phyloP scores from a whole-genome alignment of 106 monocot genomes.

The Dioscorea dumetorum region DNA sequence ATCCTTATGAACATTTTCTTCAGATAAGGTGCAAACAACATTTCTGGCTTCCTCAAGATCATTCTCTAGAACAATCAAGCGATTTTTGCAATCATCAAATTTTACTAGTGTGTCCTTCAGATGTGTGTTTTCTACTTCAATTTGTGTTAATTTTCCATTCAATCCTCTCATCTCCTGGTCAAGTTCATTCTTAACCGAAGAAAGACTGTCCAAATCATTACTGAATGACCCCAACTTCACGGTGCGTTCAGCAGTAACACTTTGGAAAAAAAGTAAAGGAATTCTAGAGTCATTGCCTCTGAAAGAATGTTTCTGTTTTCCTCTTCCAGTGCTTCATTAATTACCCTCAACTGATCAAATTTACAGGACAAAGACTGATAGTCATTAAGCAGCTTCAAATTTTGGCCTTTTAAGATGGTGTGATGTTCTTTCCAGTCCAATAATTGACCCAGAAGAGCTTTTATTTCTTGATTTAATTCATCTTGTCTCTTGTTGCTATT shows the following conservation, averaged over 20 bases:
- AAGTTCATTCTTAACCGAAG: slow-evolving; percentile 23
- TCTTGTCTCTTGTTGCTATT: slow-evolving; percentile 26
- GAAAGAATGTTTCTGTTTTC: slow-evolving; percentile 24
- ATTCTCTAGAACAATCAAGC: slow-evolving; percentile 23
- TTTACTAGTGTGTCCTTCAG: slow-evolving; percentile 23
- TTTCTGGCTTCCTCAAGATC: slow-evolving; percentile 19
- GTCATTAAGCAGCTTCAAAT: slow-evolving; percentile 20
- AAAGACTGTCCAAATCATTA: slow-evolving; percentile 26
- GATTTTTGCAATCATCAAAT: slow-evolving; percentile 27
- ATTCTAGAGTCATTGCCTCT: slow-evolving; percentile 35
- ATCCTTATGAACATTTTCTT: slow-evolving; percentile 10
- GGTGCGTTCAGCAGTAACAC: slow-evolving; percentile 35
- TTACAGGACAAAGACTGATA: slow-evolving; percentile 22
- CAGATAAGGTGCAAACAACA: slow-evolving; percentile 13
- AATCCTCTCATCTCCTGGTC: slow-evolving; percentile 21
- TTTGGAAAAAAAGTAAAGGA: slow-evolving; percentile 36
- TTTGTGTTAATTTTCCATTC: slow-evolving; percentile 15
- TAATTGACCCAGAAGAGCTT: slow-evolving; percentile 20
- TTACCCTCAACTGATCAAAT: slow-evolving; percentile 16
- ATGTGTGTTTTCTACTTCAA: slow-evolving; percentile 37
- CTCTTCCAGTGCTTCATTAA: slow-evolving; percentile 15
- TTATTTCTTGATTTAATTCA: slow-evolving; percentile 32
- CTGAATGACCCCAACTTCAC: slow-evolving; percentile 14
- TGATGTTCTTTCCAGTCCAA: slow-evolving; percentile 21
- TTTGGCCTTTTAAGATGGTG: slow-evolving; percentile 17